phyloP scores from a whole-genome alignment of 2,329 filamentous ascomycete genomes.

The Cladophialophora carrionii region DNA sequence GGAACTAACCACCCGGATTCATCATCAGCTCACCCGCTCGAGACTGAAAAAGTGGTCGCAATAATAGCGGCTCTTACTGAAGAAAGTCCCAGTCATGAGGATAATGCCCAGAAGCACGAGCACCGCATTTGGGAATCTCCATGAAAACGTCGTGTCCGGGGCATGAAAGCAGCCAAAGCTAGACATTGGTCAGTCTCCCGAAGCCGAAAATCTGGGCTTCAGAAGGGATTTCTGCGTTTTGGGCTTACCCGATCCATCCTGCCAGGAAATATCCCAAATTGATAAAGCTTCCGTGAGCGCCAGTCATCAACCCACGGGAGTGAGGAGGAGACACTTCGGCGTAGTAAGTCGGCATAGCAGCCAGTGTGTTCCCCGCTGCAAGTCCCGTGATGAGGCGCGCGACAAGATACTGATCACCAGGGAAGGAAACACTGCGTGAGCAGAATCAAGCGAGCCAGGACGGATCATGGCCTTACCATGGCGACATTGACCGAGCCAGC shows the following conservation, averaged over 20 bases:
- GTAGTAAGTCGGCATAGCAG: conserved; percentile 37
- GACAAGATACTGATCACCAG: conserved; percentile 17
- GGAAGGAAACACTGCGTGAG: neutral
- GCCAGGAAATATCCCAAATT: conserved; percentile 47
- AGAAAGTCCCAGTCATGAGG: conserved; percentile 20
- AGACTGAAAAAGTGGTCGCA: neutral
- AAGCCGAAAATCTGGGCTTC: neutral
- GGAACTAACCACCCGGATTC: conserved; percentile 5
- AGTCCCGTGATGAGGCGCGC: conserved; percentile 21
- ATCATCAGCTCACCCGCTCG: neutral
- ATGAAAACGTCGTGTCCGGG: conserved; percentile 15
- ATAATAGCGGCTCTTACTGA: conserved; percentile 8
- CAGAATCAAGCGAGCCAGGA: neutral
- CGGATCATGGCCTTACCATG: conserved; percentile 1
- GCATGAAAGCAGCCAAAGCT: conserved; percentile 21
- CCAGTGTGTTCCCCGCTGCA: conserved; percentile 8
- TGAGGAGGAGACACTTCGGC: conserved; percentile 40
- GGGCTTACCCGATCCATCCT: conserved; percentile 48
- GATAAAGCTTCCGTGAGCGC: conserved; percentile 44
- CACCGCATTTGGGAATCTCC: conserved; percentile 25
- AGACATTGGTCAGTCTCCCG: neutral
- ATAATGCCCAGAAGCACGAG: conserved; percentile 10
- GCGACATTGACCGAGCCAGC: neutral
- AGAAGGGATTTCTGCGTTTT: neutral
- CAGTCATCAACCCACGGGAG: conserved; percentile 41